Evolutionary conservation across 345 rosid species (phyloP), one percentile per base, ranked within the genome.

Genomic region (Streptanthus diversifolius): DNA sequence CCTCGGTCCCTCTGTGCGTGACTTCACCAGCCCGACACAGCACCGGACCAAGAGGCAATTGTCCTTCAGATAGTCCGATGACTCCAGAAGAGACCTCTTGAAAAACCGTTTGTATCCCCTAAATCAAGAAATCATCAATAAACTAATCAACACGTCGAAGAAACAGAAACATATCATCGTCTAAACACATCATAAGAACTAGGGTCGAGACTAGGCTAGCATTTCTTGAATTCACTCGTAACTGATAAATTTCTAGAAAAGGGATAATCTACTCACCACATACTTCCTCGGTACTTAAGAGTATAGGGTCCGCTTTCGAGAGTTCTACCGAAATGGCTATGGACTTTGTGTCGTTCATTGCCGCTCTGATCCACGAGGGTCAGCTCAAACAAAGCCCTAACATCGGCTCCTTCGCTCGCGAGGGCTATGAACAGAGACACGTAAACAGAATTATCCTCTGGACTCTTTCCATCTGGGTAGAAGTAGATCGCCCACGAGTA

Each of bases 21-120:
- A 87, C 83, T 80, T 86, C 72, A 90, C 96, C 57, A 87, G 93
- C 10, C 96, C 92, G 19, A 89, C 96, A 75, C 85, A 82, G 29
- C 96, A 87, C 70, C 84, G 72, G 18, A 89, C 82, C 69, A 78
- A 72, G 24, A 89, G 89, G 73, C 90, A 81, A 69, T 89, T 84
- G 45, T 87, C 92, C 73, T 87, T 89, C 12, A 89, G 74, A 79
- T 70, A 89, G 24, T 89, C 96, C 1, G 96, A 89, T 37, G 86
- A 67, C 80, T 85, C 96, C 29, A 89, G 67, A 60, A 77, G 77
- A 59, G 77, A 64, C 81, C 97, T 91, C 78, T 76, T 89, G 76
- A 80, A 91, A 81, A 89, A 91, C 15, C 91, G 90, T 53, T 89
- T 89, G 78, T 89, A 89, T 33, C 97, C 97, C 97, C 97, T 91